Conservation (phyloP, 1,284 basidiomycete species). For the Anthracocystis walkeri region DNA sequence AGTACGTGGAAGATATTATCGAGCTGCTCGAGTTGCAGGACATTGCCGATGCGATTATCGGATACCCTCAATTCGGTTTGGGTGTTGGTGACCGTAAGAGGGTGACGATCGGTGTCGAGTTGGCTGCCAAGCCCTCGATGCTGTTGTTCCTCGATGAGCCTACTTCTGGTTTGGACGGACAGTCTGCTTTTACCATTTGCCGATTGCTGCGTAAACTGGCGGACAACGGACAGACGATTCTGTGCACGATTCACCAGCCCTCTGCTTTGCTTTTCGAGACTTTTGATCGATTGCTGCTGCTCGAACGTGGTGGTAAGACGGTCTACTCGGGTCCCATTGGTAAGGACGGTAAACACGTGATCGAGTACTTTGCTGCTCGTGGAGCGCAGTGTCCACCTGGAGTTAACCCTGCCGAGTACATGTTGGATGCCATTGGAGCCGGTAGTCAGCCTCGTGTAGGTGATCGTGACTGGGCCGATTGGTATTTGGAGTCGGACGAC, state of each 20-base stretch:
- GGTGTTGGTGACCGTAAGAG: constrained; percentile 77
- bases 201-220: constrained; percentile 83
- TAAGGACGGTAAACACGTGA: constrained; percentile 72
- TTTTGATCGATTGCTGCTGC: constrained; percentile 75
- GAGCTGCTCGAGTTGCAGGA: constrained; percentile 81
- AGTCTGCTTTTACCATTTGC: constrained; percentile 87
- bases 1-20: constrained; percentile 83
- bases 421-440: constrained; percentile 70
- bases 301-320: constrained; percentile 69
- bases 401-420: constrained; percentile 74
- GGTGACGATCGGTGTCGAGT: constrained; percentile 79
- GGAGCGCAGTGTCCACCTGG: constrained; percentile 73
- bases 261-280: constrained; percentile 75
- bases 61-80: constrained; percentile 72
- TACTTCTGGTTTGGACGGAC: constrained; percentile 87
- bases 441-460: constrained; percentile 67
- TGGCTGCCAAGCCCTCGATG: constrained; percentile 81
- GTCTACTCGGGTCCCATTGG: constrained; percentile 75
- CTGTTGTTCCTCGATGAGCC: constrained; percentile 73
- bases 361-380: constrained; percentile 74
- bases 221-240: constrained; percentile 80
- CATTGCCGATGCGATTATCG: constrained; percentile 80
- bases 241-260: constrained; percentile 77
- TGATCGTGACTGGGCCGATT: constrained; percentile 68
- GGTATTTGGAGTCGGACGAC: constrained; percentile 69